Evolutionary conservation across 495 filamentous ascomycete species (phyloP), one percentile per base, ranked within the genome.

Genomic region (Glonium stellatum): DNA sequence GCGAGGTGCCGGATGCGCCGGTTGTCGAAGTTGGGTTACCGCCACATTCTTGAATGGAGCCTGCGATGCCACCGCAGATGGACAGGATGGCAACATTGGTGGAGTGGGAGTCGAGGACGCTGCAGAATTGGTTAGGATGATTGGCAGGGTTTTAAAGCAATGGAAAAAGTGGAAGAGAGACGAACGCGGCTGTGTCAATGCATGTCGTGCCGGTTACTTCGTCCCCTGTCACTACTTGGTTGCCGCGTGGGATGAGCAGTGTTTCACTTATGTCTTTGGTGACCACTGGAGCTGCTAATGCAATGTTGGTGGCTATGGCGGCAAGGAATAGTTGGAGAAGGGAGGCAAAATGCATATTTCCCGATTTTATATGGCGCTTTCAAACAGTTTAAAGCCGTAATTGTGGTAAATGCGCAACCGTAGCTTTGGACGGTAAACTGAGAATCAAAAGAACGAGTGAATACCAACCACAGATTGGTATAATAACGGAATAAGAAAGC

Each of bases 1-100:
- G 62, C 5, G 80, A 80, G 5, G 71, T 78, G 5, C 79, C 79
- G 0, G 71, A 75, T 35, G 61, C 59, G 31, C 78, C 79, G 0
- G 59, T 66, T 5, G 77, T 80, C 2, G 64, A 67, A 34, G 66
- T 46, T 1, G 74, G 75, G 12, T 61, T 39, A 18, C 76, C 78
- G 1, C 55, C 68, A 58, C 80, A 81, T 54, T 75, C 72, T 18
- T 71, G 67, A 25, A 75, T 75, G 5, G 72, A 52, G 6, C 78
- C 77, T 0, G 78, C 69, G 55, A 81, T 79, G 41, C 76, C 73
- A n/a, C 74, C 74, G 70, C 79, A 83, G 69, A 82, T 82, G 54
- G 63, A 61, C 5, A 83, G 78, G 54, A 78, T 71, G 23, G 80
- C 79, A 5, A 78, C 79, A 60, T 79, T 78, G 53, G 78, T 76